Percentiles rank a stretch among this genome's conserved stretches.
Conservation (phyloP, 805 yeast species). For the Ogataea zsoltii region DNA sequence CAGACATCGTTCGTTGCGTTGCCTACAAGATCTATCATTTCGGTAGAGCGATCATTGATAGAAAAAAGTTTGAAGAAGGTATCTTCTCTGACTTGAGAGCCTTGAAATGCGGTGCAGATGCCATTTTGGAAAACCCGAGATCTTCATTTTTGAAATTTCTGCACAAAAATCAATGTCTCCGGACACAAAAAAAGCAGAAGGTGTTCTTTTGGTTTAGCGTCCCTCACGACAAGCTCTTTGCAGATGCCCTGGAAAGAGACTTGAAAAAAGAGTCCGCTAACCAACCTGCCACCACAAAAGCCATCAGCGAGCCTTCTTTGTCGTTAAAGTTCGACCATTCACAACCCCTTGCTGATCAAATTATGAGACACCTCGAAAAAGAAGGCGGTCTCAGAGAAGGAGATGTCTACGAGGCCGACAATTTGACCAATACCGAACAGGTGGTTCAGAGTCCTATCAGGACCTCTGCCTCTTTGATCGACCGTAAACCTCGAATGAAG, state of each 20-base stretch:
- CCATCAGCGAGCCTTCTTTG: constrained; percentile 75
- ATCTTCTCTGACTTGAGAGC: constrained; percentile 87
- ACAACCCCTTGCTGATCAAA: constrained; percentile 53
- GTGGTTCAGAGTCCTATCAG: constrained; percentile 15
- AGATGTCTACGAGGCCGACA: constrained; percentile 20
- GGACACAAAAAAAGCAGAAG: constrained; percentile 96
- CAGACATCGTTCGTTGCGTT: constrained; percentile 91
- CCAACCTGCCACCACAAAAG: constrained; percentile 69
- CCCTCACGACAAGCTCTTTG: constrained; percentile 87
- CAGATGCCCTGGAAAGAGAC: constrained; percentile 92
- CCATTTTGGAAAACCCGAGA: constrained; percentile 83
- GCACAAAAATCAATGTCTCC: constrained; percentile 80
- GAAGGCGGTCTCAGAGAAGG: constrained; percentile 15
- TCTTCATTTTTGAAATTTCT: constrained; percentile 82
- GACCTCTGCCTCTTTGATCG: constrained; percentile 1
- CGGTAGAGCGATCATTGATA: constrained; percentile 80
- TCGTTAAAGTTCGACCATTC: constrained; percentile 68
- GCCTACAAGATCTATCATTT: constrained; percentile 86
- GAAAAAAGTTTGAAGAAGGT: constrained; percentile 96
- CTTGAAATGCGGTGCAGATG: constrained; percentile 83
- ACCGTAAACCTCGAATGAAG: constrained; percentile 7
- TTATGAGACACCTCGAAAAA: constrained; percentile 32
- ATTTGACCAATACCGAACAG: constrained; percentile 11
- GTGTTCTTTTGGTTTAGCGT: constrained; percentile 97
- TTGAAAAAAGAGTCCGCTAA: constrained; percentile 68